These are phyloP conservation scores for Fusarium sublunatum DNA, from an alignment of 2,329 filamentous ascomycete species.

Conservation along the genomic window DNA sequence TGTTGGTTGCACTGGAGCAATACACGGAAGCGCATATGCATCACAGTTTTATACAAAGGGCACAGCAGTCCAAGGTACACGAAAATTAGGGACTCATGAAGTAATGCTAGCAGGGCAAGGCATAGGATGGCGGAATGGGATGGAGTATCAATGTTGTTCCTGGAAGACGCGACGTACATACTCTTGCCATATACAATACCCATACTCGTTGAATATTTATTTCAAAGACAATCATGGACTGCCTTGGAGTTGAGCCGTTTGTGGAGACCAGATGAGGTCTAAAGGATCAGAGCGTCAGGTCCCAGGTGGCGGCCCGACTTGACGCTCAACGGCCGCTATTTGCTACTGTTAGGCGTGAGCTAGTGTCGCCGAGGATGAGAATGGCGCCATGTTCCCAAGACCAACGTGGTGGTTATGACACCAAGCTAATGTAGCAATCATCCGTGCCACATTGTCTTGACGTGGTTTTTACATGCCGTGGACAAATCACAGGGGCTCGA, in stretches of 20 bases:
- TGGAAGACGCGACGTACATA: slow-evolving; percentile 28
- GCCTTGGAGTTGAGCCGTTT: not conserved
- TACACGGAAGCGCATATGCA: slow-evolving; percentile 19
- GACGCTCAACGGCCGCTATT: slow-evolving; percentile 31
- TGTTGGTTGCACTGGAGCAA: slow-evolving; percentile 7
- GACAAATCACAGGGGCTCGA: slow-evolving; percentile 23
- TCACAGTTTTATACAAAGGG: slow-evolving; percentile 14
- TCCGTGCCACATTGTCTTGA: not conserved
- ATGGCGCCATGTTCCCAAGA: slow-evolving; percentile 12
- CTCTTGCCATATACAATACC: slow-evolving; percentile 38
- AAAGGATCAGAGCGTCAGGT: slow-evolving; percentile 4
- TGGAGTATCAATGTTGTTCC: slow-evolving; percentile 20
- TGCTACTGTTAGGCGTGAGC: slow-evolving; percentile 6
- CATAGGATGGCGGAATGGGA: slow-evolving; percentile 11
- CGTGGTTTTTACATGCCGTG: slow-evolving; percentile 5
- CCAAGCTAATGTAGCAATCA: not conserved
- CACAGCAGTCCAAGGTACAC: slow-evolving; percentile 28
- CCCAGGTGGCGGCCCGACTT: slow-evolving; percentile 19
- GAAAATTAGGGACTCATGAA: slow-evolving; percentile 33
- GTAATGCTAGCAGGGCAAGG: slow-evolving; percentile 34
- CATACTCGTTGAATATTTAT: slow-evolving; percentile 34
- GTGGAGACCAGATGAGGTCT: slow-evolving; percentile 3
- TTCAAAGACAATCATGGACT: slow-evolving; percentile 2
- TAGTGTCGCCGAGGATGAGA: slow-evolving; percentile 7
- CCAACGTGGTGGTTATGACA: not conserved